Evolutionary conservation across 768 basidiomycete species (phyloP).

Genomic region (Amylocystis lapponica): DNA sequence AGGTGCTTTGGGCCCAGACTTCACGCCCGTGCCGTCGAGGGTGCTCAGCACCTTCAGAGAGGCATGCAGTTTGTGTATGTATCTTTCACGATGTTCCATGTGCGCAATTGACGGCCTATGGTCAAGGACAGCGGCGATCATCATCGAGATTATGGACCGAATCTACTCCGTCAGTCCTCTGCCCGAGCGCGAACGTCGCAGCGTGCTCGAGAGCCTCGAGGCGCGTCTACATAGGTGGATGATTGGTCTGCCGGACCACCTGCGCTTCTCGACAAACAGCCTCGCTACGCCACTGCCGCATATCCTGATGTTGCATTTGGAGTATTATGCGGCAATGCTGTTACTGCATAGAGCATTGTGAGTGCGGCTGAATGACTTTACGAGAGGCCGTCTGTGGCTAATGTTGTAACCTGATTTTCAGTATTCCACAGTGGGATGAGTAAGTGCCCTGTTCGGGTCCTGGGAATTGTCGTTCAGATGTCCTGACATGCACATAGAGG

Average conservation of each 20-base stretch:
- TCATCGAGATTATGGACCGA: slow-evolving; percentile 58
- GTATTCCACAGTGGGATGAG: slow-evolving; percentile 73
- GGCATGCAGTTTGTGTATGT: slow-evolving; percentile 51
- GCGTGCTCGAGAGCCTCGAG: slow-evolving; percentile 51
- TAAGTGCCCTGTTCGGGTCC: slow-evolving; percentile 23
- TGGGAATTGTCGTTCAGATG: too few relatives aligned
- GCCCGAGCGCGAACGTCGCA: slow-evolving; percentile 37
- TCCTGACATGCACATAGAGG: too few relatives aligned
- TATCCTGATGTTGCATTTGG: slow-evolving; percentile 61
- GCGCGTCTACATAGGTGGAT: slow-evolving; percentile 70
- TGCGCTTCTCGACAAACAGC: slow-evolving; percentile 54
- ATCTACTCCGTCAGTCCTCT: slow-evolving; percentile 64
- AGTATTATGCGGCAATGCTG: slow-evolving; percentile 73
- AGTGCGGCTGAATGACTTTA: slow-evolving; percentile 26
- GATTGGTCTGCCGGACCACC: slow-evolving; percentile 55
- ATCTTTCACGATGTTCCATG: not conserved
- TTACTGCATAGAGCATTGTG: slow-evolving; percentile 77
- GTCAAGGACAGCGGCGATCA: slow-evolving; percentile 46
- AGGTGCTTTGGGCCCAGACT: slow-evolving; percentile 34
- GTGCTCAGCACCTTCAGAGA: slow-evolving; percentile 52
- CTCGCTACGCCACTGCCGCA: slow-evolving; percentile 57
- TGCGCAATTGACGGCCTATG: not conserved
- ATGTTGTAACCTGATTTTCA: too few relatives aligned
- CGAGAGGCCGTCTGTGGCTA: too few relatives aligned
- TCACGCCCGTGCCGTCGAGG: slow-evolving; percentile 37